These are phyloP conservation scores for Thalassia testudinum DNA, from an alignment of 116 monocot species.

Conservation along the genomic window DNA sequence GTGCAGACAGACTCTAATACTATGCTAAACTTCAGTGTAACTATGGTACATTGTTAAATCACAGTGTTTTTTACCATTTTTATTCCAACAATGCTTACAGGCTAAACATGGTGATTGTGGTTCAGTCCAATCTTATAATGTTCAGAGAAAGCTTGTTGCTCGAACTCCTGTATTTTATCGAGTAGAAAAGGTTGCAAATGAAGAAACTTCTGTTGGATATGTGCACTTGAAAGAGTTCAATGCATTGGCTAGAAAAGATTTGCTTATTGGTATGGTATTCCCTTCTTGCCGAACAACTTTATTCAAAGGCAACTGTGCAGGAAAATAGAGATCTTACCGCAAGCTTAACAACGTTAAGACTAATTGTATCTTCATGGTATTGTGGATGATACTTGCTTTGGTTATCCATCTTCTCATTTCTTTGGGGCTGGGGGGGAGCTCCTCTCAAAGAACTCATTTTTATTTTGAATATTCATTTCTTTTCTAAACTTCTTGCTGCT, in stretches of 20 bases:
- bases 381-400: too few species aligned
- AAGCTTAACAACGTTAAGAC: too few species aligned
- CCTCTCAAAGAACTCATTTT: too few species aligned
- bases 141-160: conserved; percentile 73
- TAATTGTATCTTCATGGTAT: neutral
- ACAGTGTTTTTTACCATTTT: neutral
- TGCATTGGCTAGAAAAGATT: conserved; percentile 86
- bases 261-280: conserved; percentile 36
- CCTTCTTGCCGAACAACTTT: too few species aligned
- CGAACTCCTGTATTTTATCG: conserved; percentile 78
- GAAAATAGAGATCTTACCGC: too few species aligned
- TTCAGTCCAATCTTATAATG: conserved; percentile 28
- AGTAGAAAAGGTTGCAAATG: conserved; percentile 57
- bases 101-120: conserved; percentile 72
- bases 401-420: too few species aligned
- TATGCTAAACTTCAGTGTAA: too few species aligned
- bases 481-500: too few species aligned
- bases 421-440: too few species aligned
- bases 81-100: conserved; percentile 13
- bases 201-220: conserved; percentile 55
- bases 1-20: too few species aligned
- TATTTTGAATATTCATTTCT: neutral
- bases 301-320: too few species aligned
- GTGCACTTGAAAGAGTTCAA: conserved; percentile 92
- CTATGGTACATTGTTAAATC: neutral